Conservation (phyloP, 2,329 filamentous ascomycete genomes). For the Sarocladium strictum region DNA sequence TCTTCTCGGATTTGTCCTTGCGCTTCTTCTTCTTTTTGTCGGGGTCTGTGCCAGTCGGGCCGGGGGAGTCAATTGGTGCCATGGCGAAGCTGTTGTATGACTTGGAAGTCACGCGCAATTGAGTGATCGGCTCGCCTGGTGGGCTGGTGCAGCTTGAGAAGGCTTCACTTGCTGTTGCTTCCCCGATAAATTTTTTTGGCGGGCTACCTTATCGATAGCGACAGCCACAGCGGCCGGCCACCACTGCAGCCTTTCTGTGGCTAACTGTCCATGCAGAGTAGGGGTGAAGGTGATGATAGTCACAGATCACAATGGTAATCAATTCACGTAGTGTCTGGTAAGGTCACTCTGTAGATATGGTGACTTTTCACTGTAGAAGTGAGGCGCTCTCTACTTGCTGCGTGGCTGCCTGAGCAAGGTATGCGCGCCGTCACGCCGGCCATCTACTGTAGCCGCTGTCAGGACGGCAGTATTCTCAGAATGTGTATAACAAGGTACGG, state of each 20-base stretch:
- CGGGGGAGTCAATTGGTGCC: constrained; percentile 27
- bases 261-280: no score
- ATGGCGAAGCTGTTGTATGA: constrained; percentile 17
- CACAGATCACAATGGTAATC: no score
- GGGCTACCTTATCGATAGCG: constrained; percentile 7
- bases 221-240: background rate
- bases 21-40: constrained; percentile 38
- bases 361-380: no score
- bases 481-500: no score
- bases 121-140: constrained; percentile 4
- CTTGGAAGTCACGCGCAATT: background rate
- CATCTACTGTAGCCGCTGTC: no score
- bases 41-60: constrained; percentile 23
- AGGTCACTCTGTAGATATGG: no score
- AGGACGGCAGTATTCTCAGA: no score
- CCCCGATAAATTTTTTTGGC: constrained; percentile 11
- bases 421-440: no score
- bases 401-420: no score
- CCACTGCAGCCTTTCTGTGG: background rate
- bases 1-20: constrained; percentile 32
- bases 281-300: no score
- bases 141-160: constrained; percentile 2
- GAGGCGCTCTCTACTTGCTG: no score
- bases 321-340: no score
- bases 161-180: constrained; percentile 1